A percentile compares a stretch with the other conserved stretches of the same genome.
These are phyloP conservation scores for Andrographis paniculata DNA, from an alignment of 305 asterid species.

Conservation along the genomic window DNA sequence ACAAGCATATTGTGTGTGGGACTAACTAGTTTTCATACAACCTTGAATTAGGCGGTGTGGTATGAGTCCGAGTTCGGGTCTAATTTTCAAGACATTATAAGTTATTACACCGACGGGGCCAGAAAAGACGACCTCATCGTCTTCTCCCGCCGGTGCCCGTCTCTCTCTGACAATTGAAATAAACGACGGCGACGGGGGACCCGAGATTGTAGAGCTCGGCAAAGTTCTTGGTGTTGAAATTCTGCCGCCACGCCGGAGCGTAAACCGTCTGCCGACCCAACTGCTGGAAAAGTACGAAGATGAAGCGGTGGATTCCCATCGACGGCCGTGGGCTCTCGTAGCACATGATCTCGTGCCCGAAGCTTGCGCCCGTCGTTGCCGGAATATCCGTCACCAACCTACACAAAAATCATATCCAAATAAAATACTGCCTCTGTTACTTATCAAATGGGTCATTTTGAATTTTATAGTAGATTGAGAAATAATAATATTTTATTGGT, in stretches of 20 bases:
- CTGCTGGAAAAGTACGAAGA: constrained; percentile 48
- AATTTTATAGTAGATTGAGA: too few relatives aligned
- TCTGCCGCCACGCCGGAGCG: constrained; percentile 74
- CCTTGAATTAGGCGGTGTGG: too few relatives aligned
- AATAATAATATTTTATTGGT: too few relatives aligned
- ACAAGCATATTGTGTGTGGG: too few relatives aligned
- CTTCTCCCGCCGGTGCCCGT: constrained; percentile 47
- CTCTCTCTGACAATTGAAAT: constrained; percentile 56
- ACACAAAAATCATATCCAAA: not conserved
- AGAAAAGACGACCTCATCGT: constrained; percentile 14
- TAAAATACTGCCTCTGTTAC: too few relatives aligned
- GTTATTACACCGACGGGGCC: too few relatives aligned
- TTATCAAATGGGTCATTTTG: too few relatives aligned
- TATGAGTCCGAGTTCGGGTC: too few relatives aligned
- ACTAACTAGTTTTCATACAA: too few relatives aligned
- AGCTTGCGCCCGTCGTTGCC: constrained; percentile 15
- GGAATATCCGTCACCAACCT: constrained; percentile 22
- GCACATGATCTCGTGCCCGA: constrained; percentile 55
- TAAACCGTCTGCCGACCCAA: constrained; percentile 58
- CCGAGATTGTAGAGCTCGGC: constrained; percentile 73
- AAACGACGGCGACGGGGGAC: constrained; percentile 54
- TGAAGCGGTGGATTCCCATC: constrained; percentile 63
- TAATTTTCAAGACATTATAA: too few relatives aligned
- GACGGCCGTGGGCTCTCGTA: constrained; percentile 64
- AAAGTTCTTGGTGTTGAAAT: constrained; percentile 58